A percentile compares a stretch with the other conserved stretches of the same genome.
These are phyloP conservation scores for Entonaema liquescens DNA, from an alignment of 495 filamentous ascomycete species.

Conservation along the genomic window DNA sequence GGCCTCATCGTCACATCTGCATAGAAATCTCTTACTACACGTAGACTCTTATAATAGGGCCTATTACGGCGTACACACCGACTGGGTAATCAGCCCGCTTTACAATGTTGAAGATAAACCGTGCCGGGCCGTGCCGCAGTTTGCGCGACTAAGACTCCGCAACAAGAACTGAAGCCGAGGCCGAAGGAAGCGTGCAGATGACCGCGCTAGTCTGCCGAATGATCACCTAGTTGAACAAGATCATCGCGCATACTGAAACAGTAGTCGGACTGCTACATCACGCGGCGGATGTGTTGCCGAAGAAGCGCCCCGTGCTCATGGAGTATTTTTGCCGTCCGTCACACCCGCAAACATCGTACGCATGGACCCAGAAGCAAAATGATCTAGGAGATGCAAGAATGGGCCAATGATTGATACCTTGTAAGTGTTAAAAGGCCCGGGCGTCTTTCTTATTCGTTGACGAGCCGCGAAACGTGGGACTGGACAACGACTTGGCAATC, in stretches of 20 bases:
- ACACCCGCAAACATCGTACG: conserved; percentile 22
- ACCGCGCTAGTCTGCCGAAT: conserved; percentile 20
- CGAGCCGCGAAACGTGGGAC: conserved; percentile 19
- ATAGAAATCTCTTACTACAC: not conserved
- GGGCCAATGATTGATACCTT: conserved; percentile 9
- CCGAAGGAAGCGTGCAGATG: conserved; percentile 14
- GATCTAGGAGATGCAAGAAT: conserved; percentile 18
- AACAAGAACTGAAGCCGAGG: not conserved
- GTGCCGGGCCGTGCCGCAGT: conserved; percentile 24
- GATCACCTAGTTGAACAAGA: conserved; percentile 9
- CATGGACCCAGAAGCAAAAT: conserved; percentile 17
- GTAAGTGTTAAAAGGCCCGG: conserved; percentile 1
- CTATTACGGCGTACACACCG: not conserved
- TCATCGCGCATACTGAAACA: conserved; percentile 29
- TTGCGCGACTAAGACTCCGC: not conserved
- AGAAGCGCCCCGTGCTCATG: conserved; percentile 23
- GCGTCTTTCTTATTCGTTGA: conserved; percentile 8
- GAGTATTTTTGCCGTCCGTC: not conserved
- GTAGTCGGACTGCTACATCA: conserved; percentile 6
- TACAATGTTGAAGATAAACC: conserved; percentile 6
- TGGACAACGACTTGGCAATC: conserved; percentile 12
- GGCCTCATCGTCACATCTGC: not conserved
- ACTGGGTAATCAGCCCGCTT: not conserved
- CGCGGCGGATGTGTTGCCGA: conserved; percentile 19
- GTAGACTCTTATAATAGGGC: not conserved